These are phyloP conservation scores for Leptomonas seymouri DNA, from an alignment of 208 protist genomes.

Conservation along the genomic window DNA sequence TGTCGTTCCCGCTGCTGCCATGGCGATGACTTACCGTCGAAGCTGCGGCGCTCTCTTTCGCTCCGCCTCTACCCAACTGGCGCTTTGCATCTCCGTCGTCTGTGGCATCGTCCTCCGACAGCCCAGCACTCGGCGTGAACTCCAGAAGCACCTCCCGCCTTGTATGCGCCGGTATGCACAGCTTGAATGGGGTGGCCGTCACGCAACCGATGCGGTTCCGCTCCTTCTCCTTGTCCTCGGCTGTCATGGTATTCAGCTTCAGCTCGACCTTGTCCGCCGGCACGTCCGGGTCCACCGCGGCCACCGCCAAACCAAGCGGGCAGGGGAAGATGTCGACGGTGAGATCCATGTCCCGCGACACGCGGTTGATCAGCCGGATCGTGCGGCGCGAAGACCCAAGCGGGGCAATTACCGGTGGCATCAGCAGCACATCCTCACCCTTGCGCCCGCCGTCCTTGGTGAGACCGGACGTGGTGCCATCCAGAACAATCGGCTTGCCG, in stretches of 20 bases:
- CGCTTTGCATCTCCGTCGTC: neutral
- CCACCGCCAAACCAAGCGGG: conserved; percentile 65
- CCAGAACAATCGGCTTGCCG: conserved; percentile 82
- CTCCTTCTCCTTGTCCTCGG: conserved; percentile 38
- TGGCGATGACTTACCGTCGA: neutral
- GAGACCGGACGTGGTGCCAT: conserved; percentile 77
- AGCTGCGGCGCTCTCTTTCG: neutral
- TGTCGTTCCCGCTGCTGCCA: conserved; percentile 1
- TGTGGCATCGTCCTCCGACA: conserved; percentile 32
- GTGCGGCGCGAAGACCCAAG: conserved; percentile 69
- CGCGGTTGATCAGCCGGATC: conserved; percentile 77
- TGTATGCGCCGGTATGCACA: conserved; percentile 72
- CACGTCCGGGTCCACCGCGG: conserved; percentile 70
- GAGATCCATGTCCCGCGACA: conserved; percentile 87
- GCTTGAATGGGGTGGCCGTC: conserved; percentile 46
- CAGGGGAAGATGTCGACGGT: conserved; percentile 66
- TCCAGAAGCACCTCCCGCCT: conserved; percentile 74
- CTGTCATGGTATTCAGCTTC: conserved; percentile 50
- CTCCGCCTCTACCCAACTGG: neutral
- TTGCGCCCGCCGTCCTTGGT: conserved; percentile 45
- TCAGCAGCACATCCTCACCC: conserved; percentile 72
- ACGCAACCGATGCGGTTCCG: conserved; percentile 48
- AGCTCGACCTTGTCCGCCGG: conserved; percentile 66
- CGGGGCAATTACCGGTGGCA: conserved; percentile 87
- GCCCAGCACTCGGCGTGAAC: conserved; percentile 61